Evolutionary conservation across 108 stramenopile species (phyloP).

Genomic region (Cylindrotheca fusiformis): DNA sequence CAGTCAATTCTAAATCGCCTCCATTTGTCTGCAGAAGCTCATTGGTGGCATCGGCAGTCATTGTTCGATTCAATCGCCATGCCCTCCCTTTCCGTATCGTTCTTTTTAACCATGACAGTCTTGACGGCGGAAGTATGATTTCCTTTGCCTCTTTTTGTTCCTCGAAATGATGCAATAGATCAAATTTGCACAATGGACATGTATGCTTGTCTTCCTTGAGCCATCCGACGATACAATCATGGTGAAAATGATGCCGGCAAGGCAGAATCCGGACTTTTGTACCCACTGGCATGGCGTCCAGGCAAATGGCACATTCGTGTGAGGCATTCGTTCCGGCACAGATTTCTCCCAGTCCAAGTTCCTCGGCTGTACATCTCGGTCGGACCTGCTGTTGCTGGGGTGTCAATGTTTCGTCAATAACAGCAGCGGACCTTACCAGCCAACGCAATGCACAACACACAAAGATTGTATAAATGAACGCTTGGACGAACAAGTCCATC

Average conservation of each 20-base stretch:
- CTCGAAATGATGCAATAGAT: conserved; percentile 7
- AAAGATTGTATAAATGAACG: background rate
- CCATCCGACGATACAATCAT: conserved; percentile 17
- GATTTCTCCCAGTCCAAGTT: conserved; percentile 15
- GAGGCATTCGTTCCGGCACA: background rate
- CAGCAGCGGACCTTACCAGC: background rate
- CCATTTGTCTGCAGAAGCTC: background rate
- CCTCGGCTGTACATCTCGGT: conserved; percentile 9
- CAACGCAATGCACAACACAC: conserved; percentile 4
- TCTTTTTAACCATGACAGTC: background rate
- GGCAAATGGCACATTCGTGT: conserved; percentile 18
- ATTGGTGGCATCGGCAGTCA: background rate
- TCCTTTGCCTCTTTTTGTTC: conserved; percentile 8
- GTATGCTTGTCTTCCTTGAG: background rate
- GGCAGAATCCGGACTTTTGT: conserved; percentile 17
- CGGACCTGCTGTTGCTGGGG: background rate
- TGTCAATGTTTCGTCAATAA: background rate
- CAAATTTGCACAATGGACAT: conserved; percentile 24
- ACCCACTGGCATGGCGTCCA: conserved; percentile 14
- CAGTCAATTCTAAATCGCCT: conserved; percentile 6
- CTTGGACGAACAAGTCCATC: background rate
- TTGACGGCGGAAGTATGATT: conserved; percentile 5
- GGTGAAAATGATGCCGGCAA: conserved; percentile 17
- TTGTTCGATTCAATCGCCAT: conserved; percentile 1
- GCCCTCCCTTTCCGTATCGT: conserved; percentile 6